These are phyloP conservation scores for Diversispora epigaea DNA, from an alignment of 192 early-diverging fungal genomes.

Conservation along the genomic window DNA sequence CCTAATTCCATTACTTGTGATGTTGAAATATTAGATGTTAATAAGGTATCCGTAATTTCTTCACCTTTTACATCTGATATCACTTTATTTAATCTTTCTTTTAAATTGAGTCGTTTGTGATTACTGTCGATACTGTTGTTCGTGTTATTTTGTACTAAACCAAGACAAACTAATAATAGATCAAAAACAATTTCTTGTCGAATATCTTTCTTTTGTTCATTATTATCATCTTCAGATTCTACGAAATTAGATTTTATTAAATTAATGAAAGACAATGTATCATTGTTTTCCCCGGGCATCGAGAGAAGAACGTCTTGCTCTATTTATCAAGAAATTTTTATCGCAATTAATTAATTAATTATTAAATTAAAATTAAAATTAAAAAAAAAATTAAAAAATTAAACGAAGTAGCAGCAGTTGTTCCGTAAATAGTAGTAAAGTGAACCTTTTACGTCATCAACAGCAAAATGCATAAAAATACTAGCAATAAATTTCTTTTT, in stretches of 20 bases:
- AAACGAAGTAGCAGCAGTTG: neutral
- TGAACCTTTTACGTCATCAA: neutral
- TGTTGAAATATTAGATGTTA: neutral
- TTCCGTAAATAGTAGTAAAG: neutral
- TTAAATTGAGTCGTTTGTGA: neutral
- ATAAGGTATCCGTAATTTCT: neutral
- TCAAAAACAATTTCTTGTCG: slow-evolving; percentile 20
- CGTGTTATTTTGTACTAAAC: neutral
- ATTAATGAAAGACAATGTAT: neutral
- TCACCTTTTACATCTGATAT: neutral
- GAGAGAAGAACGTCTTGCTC: slow-evolving; percentile 6
- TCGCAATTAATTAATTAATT: too few species aligned
- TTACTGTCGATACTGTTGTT: neutral
- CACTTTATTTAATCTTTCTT: slow-evolving; percentile 1
- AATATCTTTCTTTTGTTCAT: slow-evolving; percentile 15
- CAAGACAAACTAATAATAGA: slow-evolving; percentile 18
- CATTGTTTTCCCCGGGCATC: neutral
- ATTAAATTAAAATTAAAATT: neutral
- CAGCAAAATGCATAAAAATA: slow-evolving; percentile 13
- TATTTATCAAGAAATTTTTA: neutral
- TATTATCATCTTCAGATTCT: neutral
- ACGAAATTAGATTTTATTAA: neutral
- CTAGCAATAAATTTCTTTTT: neutral
- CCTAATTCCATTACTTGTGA: slow-evolving; percentile 30
- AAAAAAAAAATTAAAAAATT: too few species aligned